phyloP scores from a whole-genome alignment of 805 yeast genomes.

The Vanderwaltozyma tropicalis region DNA sequence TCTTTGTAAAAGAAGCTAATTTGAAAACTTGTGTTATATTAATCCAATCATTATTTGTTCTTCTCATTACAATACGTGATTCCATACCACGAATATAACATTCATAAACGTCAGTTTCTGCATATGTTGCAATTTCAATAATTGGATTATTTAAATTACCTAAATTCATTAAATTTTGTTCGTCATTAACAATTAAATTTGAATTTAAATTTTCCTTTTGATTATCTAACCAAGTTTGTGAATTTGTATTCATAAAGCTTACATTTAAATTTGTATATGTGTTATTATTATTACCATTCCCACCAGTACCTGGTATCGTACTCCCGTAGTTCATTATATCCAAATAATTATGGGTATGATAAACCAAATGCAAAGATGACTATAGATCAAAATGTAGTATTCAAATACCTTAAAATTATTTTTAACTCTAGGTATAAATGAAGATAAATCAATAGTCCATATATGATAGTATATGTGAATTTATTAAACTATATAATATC shows the following conservation, averaged over 20 bases:
- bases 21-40: constrained; percentile 76
- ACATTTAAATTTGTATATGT: background rate
- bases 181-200: background rate
- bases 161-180: background rate
- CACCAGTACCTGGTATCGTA: background rate
- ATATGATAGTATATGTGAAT: too few species aligned
- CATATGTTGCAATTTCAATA: constrained; percentile 36
- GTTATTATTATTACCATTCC: background rate
- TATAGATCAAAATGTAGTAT: too few species aligned
- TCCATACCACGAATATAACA: constrained; percentile 47
- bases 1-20: constrained; percentile 68
- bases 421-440: too few species aligned
- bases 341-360: too few species aligned
- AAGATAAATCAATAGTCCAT: too few species aligned
- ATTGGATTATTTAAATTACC: constrained; percentile 8
- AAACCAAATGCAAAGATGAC: too few species aligned
- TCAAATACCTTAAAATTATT: too few species aligned
- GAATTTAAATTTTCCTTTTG: background rate
- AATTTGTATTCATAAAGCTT: background rate
- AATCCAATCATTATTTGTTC: constrained; percentile 89
- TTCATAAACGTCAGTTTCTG: constrained; percentile 46
- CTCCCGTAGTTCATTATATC: too few species aligned
- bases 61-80: constrained; percentile 50
- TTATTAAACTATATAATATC: too few species aligned
- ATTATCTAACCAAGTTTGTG: background rate